Conservation (phyloP, 192 early-diverging fungal genomes). For the Coemansia sp. region DNA sequence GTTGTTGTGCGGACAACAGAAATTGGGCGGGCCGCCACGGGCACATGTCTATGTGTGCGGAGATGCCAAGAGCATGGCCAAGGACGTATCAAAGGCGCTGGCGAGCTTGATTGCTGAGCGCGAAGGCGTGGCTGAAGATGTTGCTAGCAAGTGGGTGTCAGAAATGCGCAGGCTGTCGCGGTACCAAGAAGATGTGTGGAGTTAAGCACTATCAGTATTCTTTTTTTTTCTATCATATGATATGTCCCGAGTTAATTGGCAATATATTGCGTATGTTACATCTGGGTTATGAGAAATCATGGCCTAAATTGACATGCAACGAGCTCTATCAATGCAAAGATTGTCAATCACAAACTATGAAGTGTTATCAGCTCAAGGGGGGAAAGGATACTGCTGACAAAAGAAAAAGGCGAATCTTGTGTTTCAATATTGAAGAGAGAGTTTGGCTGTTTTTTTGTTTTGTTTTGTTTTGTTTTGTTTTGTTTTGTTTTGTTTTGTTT, state of each 20-base stretch:
- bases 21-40: constrained; percentile 40
- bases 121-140: constrained; percentile 67
- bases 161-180: constrained; percentile 77
- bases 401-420: no score
- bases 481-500: not conserved
- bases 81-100: constrained; percentile 77
- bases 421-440: no score
- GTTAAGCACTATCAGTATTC: constrained; percentile 19
- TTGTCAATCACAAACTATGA: no score
- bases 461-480: constrained; percentile 4
- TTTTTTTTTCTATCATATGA: not conserved
- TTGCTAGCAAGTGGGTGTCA: constrained; percentile 80
- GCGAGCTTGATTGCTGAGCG: constrained; percentile 66
- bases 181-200: constrained; percentile 93
- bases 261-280: not conserved
- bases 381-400: no score
- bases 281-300: not conserved
- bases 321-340: no score
- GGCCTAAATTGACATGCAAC: not conserved
- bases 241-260: not conserved
- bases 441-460: no score
- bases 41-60: constrained; percentile 92
- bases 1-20: constrained; percentile 68
- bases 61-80: constrained; percentile 97
- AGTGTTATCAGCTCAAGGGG: no score